These are phyloP conservation scores for Syzygium malaccense DNA, from an alignment of 441 rosid species.

Conservation along the genomic window DNA sequence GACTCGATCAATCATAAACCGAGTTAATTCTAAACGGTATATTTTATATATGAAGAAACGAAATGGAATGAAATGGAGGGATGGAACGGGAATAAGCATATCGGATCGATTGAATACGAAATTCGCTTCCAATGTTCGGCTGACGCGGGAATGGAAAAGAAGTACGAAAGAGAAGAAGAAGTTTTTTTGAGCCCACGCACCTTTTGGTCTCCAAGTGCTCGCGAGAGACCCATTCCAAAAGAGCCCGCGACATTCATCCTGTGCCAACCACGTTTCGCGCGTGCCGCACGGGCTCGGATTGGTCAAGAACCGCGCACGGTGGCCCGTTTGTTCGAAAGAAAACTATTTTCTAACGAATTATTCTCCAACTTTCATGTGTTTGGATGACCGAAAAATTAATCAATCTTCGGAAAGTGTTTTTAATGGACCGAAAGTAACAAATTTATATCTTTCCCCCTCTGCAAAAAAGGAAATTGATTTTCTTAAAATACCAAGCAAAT, in stretches of 20 bases:
- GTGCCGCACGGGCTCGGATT: neutral
- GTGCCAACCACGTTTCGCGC: neutral
- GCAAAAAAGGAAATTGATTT: too few species aligned
- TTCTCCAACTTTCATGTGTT: too few species aligned
- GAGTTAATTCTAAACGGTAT: neutral
- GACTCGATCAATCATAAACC: neutral
- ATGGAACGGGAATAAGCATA: too few species aligned
- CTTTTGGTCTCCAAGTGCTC: neutral
- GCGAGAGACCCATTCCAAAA: neutral
- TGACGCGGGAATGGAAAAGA: neutral
- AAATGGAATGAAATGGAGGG: neutral
- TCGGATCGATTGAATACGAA: neutral
- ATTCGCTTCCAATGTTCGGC: neutral
- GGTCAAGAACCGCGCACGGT: too few species aligned
- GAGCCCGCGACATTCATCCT: neutral
- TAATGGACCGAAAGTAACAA: too few species aligned
- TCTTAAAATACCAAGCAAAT: too few species aligned
- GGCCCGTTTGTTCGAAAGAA: too few species aligned
- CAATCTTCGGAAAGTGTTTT: too few species aligned
- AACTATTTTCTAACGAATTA: too few species aligned
- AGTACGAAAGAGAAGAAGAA: neutral
- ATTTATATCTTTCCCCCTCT: too few species aligned
- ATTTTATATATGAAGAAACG: neutral
- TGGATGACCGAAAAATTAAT: too few species aligned
- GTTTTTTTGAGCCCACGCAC: neutral